A percentile compares a stretch with the other conserved stretches of the same genome.
Conservation (phyloP, 805 yeast species). For the Kodamaea neixiangensis region DNA sequence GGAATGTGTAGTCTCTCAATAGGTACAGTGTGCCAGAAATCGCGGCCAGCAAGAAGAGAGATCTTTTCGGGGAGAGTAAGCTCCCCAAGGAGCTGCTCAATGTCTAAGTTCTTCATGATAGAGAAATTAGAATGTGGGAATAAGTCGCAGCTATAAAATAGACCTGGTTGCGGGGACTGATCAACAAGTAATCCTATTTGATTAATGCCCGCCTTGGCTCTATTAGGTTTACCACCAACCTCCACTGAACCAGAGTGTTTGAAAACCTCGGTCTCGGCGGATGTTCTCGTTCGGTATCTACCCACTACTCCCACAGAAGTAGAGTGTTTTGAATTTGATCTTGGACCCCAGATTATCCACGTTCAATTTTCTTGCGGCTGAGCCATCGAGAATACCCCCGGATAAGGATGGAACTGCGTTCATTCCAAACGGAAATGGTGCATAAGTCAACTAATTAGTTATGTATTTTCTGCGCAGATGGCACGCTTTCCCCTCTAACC, state of each 20-base stretch:
- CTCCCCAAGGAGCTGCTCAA: constrained; percentile 30
- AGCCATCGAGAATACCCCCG: background rate
- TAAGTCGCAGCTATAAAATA: too few species aligned
- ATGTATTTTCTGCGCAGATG: background rate
- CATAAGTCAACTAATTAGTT: background rate
- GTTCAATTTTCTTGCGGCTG: background rate
- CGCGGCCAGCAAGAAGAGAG: constrained; percentile 38
- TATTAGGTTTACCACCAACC: too few species aligned
- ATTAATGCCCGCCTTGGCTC: too few species aligned
- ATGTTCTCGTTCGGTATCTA: too few species aligned
- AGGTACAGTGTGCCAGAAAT: constrained; percentile 18
- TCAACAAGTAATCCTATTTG: too few species aligned
- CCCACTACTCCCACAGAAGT: too few species aligned
- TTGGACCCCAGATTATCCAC: background rate
- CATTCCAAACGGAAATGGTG: background rate
- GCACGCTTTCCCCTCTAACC: background rate
- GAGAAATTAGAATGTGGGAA: too few species aligned
- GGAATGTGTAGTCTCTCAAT: constrained; percentile 19
- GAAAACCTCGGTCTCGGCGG: too few species aligned
- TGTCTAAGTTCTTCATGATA: constrained; percentile 16
- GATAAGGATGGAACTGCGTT: background rate
- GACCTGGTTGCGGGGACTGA: too few species aligned
- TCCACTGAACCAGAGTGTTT: too few species aligned
- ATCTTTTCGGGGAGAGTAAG: constrained; percentile 37
- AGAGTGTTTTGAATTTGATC: too few species aligned